phyloP scores from a whole-genome alignment of 352 stramenopile species.

The Phytophthora boehmeriae region DNA sequence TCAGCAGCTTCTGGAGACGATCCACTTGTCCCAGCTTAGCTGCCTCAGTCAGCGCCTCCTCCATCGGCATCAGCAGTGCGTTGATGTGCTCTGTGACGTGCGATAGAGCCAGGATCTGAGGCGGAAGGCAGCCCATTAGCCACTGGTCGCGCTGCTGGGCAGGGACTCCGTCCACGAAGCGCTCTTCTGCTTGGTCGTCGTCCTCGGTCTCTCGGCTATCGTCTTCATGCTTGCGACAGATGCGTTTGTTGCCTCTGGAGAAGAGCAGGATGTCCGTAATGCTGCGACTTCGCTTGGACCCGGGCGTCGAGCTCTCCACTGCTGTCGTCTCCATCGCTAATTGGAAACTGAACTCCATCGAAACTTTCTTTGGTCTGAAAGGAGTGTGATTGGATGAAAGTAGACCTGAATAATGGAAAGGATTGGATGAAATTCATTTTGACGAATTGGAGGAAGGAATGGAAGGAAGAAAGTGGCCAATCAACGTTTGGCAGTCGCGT shows the following conservation, averaged over 20 bases:
- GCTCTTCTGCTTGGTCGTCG: not conserved
- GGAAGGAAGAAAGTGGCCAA: too few species aligned
- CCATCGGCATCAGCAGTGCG: not conserved
- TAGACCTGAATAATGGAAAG: not conserved
- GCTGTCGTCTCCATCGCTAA: not conserved
- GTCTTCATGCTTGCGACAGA: not conserved
- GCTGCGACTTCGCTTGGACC: not conserved
- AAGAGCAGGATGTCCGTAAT: constrained; percentile 2
- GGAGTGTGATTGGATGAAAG: not conserved
- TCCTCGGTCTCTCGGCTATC: not conserved
- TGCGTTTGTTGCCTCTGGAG: not conserved
- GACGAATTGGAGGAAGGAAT: too few species aligned
- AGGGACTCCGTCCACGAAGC: not conserved
- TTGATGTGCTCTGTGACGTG: constrained; percentile 2
- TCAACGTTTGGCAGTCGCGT: too few species aligned
- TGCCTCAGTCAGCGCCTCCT: not conserved
- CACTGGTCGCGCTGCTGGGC: not conserved
- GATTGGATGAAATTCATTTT: not conserved
- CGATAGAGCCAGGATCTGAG: not conserved
- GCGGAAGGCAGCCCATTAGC: not conserved
- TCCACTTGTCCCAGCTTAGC: not conserved
- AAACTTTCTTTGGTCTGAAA: not conserved
- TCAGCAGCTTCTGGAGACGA: not conserved
- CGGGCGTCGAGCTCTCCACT: not conserved
- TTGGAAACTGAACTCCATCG: not conserved